phyloP scores from a whole-genome alignment of 2,329 filamentous ascomycete species.

The Neofusicoccum laricinum region DNA sequence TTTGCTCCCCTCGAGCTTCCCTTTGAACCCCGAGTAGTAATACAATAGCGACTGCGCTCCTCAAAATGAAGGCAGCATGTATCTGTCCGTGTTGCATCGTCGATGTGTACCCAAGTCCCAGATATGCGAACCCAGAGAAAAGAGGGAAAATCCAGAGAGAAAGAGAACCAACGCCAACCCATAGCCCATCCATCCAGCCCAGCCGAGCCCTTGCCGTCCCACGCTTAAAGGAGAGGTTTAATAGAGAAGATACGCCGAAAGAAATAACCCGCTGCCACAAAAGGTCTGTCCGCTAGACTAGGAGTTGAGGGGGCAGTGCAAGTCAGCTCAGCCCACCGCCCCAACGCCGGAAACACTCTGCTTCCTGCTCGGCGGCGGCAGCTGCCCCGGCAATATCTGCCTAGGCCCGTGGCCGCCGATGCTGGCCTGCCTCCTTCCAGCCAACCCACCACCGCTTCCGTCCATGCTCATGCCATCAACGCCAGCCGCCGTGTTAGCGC shows the following conservation, averaged over 20 bases:
- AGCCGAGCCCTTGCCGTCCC: background rate
- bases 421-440: slow-evolving; percentile 30
- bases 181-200: background rate
- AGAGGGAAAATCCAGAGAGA: too few species aligned
- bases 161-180: too few species aligned
- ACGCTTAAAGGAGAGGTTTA: background rate
- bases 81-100: too few species aligned
- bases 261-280: too few species aligned
- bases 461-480: slow-evolving; percentile 26
- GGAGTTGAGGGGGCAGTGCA: background rate
- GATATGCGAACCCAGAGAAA: too few species aligned
- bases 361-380: slow-evolving; percentile 25
- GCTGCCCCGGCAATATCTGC: slow-evolving; percentile 36
- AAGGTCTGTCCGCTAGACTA: too few species aligned
- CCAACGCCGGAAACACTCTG: slow-evolving; percentile 6
- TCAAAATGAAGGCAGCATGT: too few species aligned
- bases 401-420: slow-evolving; percentile 31
- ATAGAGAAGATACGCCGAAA: too few species aligned
- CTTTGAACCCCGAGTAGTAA: background rate
- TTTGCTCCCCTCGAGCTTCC: too few species aligned
- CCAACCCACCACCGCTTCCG: slow-evolving; percentile 30
- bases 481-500: slow-evolving; percentile 26
- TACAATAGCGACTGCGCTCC: background rate
- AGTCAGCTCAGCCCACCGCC: background rate
- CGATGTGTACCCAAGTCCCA: too few species aligned